Base-by-base conservation (phyloP, 768 basidiomycete species). In the Auricularia cornea region DNA sequence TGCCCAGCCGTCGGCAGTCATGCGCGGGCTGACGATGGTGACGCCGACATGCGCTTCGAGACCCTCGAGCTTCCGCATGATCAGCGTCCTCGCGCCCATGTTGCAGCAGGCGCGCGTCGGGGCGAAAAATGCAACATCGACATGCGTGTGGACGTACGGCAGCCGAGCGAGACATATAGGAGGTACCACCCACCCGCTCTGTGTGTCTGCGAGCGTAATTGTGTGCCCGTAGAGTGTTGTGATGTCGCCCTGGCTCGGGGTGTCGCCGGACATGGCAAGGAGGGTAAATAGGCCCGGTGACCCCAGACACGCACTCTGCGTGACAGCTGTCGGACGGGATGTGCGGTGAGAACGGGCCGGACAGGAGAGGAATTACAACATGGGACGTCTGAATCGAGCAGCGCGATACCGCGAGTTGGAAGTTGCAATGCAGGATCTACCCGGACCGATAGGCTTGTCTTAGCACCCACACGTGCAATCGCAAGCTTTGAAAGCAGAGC, bases 21-120 rank as follows among this genome's bases (percentile, higher is more conserved):
- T 90, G 67, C 78, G 86, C 1, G 96, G 93, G 60, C 93, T 93
- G 30, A 96, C 92, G 60, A 84, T 79, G 57, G 88, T 86, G 60
- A 95, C 82, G 65, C 85, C 93, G 64, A 99, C 84, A 65, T 91
- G 77, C 29, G 88, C 81, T 66, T 98, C 90, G 28, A 99, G 80
- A 2, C 95, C 94, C 73, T 99, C 98, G 69, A 98, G 81, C 75
- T 93, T 87, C 67, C 95, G 83, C 3, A 89, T 80, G 68, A 98
- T 97, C 66, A 38, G 16, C 35, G 35, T 38, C 35, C 35, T 38
- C 35, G 35, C 16, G 35, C 35, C 35, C 35, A 38, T 14, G 35
- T 14, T 38, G 35, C 10, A 38, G 16, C 97, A 78, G 3, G 94
- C 84, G 67, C 96, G 83, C 16, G 35, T 10, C 16, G 16, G 16